phyloP scores from a whole-genome alignment of 148 eudicot species.

The Camellia sinensis region DNA sequence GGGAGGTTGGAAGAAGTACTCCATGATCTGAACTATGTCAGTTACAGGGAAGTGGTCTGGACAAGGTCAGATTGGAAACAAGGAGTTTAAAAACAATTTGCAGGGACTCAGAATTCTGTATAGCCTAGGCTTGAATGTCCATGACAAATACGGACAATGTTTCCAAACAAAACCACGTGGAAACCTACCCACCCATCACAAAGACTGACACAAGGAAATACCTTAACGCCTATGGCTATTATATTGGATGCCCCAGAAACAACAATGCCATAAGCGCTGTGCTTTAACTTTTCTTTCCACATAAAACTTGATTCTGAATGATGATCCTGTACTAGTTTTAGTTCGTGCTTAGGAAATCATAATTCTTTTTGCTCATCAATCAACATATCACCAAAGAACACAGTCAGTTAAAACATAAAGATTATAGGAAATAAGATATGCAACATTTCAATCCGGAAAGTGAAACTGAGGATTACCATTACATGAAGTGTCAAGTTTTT shows the following conservation, averaged over 20 bases:
- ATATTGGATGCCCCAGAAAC: not conserved
- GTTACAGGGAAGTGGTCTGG: too few relatives aligned
- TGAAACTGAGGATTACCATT: not conserved
- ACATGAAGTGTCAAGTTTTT: too few relatives aligned
- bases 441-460: not conserved
- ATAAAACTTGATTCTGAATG: not conserved
- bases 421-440: too few relatives aligned
- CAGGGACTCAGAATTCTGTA: not conserved
- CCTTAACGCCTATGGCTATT: not conserved
- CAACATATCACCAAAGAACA: not conserved
- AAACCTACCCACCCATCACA: not conserved
- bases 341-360: not conserved
- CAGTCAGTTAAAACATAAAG: not conserved
- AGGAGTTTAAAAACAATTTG: not conserved
- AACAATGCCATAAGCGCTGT: not conserved
- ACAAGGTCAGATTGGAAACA: too few relatives aligned
- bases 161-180: not conserved
- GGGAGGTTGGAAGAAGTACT: too few relatives aligned
- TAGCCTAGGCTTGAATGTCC: not conserved
- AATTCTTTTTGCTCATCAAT: not conserved
- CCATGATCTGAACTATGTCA: too few relatives aligned
- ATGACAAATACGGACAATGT: not conserved
- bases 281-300: not conserved
- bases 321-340: not conserved
- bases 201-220: not conserved